Evolutionary conservation across 768 basidiomycete genomes (phyloP), one percentile per base, ranked within the genome.

Genomic region (Psilocybe sp.): DNA sequence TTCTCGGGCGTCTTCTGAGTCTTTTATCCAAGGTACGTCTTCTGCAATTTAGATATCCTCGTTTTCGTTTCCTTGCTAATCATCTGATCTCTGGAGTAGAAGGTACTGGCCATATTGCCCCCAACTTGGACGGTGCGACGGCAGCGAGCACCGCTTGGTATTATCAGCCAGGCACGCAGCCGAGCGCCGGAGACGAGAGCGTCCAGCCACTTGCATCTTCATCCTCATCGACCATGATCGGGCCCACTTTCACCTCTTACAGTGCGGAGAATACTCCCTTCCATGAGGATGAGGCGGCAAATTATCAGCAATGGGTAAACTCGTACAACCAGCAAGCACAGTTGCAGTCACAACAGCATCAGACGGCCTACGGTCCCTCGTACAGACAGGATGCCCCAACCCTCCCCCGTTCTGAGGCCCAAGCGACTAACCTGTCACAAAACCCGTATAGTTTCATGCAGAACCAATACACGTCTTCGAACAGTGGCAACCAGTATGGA

Each of bases 231-330:
- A 54, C 68, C 36, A 82, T 84, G 82, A 82, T 84, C 53, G 76
- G 77, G 34, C 72, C 81, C 13, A 69, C 72, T 0, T 70, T 79
- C 8, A 72, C 79, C 6, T 80, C 80, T 57, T 84, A 81, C 60
- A 78, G 79, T 47, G 69, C 79, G 5, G 65, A 75, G 15, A 67
- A 69, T 3, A 58, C 64, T n/a, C 57, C 60, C 16, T 47, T 65
- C 12, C 57, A 63, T 32, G 60, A 61, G 40, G 55, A 55, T 40
- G 58, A 64, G 53, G 44, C 49, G 20, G 58, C 62, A 35, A 53
- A 62, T 52, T 80, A 78, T 57, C 73, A 75, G 44, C 69, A 73
- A 39, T 72, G 74, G 71, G 60, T 65, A 15, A 67, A 72, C 45
- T 46, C 64, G 11, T 73, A 61, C 66, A 66, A 41, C 60, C 62